phyloP scores from a whole-genome alignment of 768 basidiomycete genomes.

The Leccinum arenicola region DNA sequence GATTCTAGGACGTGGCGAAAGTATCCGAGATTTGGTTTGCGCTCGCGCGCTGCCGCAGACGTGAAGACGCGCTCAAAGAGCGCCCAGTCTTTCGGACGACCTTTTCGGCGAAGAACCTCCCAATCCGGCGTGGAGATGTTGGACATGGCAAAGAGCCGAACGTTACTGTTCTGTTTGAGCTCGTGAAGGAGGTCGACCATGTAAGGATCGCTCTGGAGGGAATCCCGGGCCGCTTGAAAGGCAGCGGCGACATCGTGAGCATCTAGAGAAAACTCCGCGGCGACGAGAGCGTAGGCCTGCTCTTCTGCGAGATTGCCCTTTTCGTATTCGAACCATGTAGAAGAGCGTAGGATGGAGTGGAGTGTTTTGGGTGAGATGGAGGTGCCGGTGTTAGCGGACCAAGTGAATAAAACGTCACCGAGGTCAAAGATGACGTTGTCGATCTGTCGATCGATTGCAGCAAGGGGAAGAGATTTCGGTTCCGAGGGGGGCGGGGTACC shows the following conservation, averaged over 20 bases:
- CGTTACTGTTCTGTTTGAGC: constrained; percentile 4
- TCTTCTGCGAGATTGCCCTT: constrained; percentile 18
- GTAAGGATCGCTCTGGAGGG: constrained; percentile 9
- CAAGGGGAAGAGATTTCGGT: background rate
- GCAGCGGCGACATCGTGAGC: constrained; percentile 9
- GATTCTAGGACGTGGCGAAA: constrained; percentile 15
- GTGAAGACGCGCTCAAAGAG: constrained; percentile 23
- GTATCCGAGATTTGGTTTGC: constrained; percentile 21
- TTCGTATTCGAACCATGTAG: constrained; percentile 23
- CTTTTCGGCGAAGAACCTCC: constrained; percentile 17
- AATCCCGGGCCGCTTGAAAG: constrained; percentile 3
- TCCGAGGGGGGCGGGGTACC: constrained; percentile 3
- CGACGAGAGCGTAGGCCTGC: constrained; percentile 5
- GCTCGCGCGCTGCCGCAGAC: constrained; percentile 14
- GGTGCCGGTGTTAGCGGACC: constrained; percentile 16
- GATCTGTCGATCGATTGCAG: constrained; percentile 10
- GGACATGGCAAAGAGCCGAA: constrained; percentile 23
- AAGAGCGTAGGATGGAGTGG: constrained; percentile 13
- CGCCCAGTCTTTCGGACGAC: constrained; percentile 13
- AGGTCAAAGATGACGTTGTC: constrained; percentile 25
- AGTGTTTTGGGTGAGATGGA: constrained; percentile 14
- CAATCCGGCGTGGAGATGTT: constrained; percentile 22
- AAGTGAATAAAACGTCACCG: constrained; percentile 23
- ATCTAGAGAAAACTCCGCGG: constrained; percentile 18
- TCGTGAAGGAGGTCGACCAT: constrained; percentile 19